Conservation (phyloP, 345 rosid species). For the Pistacia vera region DNA sequence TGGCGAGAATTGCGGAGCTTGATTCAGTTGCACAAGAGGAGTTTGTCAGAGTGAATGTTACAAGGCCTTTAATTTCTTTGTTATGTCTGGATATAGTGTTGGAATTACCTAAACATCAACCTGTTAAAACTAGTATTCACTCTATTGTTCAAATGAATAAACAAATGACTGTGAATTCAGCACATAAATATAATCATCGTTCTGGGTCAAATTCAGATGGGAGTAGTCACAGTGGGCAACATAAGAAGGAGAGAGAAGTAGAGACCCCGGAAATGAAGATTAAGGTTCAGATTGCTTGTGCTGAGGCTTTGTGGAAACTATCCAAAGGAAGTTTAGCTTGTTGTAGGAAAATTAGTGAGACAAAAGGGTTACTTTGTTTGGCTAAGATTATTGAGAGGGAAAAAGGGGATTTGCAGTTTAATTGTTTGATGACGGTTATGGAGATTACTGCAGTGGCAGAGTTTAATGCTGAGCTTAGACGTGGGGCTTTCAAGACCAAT, state of each 20-base stretch:
- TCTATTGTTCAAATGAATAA: slow-evolving; percentile 59
- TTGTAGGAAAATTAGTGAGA: slow-evolving; percentile 55
- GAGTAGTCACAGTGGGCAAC: slow-evolving; percentile 40
- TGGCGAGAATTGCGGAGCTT: slow-evolving; percentile 52
- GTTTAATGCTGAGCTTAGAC: slow-evolving; percentile 49
- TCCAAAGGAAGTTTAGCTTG: slow-evolving; percentile 36
- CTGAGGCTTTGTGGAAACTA: slow-evolving; percentile 52
- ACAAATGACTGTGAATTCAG: slow-evolving; percentile 30
- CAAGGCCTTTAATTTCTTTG: slow-evolving; percentile 45
- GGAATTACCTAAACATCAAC: slow-evolving; percentile 25
- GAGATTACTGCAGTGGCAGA: slow-evolving; percentile 58
- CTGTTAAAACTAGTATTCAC: slow-evolving; percentile 43
- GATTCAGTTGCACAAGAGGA: slow-evolving; percentile 48
- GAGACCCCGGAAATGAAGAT: slow-evolving; percentile 43
- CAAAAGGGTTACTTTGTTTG: slow-evolving; percentile 58
- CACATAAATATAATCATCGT: not conserved
- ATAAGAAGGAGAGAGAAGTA: slow-evolving; percentile 46
- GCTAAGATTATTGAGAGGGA: slow-evolving; percentile 49
- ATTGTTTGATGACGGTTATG: slow-evolving; percentile 52
- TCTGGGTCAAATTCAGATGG: slow-evolving; percentile 31
- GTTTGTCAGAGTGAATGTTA: slow-evolving; percentile 49
- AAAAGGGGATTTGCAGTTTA: slow-evolving; percentile 49
- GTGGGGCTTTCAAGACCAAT: slow-evolving; percentile 58
- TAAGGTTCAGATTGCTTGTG: slow-evolving; percentile 48
- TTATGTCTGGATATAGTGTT: slow-evolving; percentile 40